Evolutionary conservation across 192 early-diverging fungal genomes (phyloP).

Genomic region (Coemansia sp.): DNA sequence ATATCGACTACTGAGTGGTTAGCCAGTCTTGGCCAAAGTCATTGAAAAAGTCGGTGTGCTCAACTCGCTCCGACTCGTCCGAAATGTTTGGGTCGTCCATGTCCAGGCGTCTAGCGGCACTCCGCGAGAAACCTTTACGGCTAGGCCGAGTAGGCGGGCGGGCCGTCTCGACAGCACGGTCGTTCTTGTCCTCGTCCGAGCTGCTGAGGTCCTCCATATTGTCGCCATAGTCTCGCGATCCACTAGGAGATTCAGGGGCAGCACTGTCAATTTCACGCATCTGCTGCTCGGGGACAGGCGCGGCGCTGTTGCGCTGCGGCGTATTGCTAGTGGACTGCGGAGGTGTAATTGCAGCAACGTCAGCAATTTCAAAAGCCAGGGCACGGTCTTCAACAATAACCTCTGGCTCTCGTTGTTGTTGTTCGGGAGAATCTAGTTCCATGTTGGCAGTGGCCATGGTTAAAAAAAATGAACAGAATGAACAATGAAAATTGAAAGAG

Average conservation of each 20-base stretch:
- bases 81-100: background rate
- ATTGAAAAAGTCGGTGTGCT: slow-evolving; percentile 33
- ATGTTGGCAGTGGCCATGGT: slow-evolving; percentile 21
- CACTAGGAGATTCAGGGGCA: slow-evolving; percentile 35
- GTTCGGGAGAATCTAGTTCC: slow-evolving; percentile 42
- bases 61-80: slow-evolving; percentile 23
- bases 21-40: slow-evolving; percentile 41
- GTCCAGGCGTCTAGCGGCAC: background rate
- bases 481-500: too few species aligned
- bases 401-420: slow-evolving; percentile 12
- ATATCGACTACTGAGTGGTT: slow-evolving; percentile 4
- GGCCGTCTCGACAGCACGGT: background rate
- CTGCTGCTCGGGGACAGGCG: background rate
- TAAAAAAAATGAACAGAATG: background rate
- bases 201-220: background rate
- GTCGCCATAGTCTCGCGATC: background rate
- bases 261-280: slow-evolving; percentile 31
- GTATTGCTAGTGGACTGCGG: slow-evolving; percentile 33
- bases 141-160: background rate
- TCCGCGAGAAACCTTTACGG: background rate
- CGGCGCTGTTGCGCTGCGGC: slow-evolving; percentile 21
- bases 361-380: background rate
- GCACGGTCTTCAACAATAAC: background rate
- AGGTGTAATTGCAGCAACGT: slow-evolving; percentile 27
- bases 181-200: slow-evolving; percentile 3